phyloP scores from a whole-genome alignment of 768 basidiomycete species.

The Boletus speciosus region DNA sequence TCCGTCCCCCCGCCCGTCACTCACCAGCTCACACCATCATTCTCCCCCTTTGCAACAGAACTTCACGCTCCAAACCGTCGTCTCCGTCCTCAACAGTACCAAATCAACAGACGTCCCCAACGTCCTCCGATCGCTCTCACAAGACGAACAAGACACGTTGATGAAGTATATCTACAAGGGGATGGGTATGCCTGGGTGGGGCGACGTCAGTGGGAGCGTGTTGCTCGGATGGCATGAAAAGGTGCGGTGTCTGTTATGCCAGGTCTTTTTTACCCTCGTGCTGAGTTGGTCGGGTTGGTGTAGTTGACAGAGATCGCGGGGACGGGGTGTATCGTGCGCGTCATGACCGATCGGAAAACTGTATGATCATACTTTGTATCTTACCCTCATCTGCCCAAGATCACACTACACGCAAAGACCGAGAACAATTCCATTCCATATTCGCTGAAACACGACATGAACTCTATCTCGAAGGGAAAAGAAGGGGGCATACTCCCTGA shows the following conservation, averaged over 20 bases:
- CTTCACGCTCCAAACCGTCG: conserved; percentile 72
- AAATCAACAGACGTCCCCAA: conserved; percentile 81
- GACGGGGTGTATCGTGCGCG: conserved; percentile 90
- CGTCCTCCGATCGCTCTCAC: conserved; percentile 68
- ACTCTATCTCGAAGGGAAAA: background rate
- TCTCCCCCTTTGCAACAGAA: conserved; percentile 41
- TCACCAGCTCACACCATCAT: background rate
- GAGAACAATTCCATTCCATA: conserved; percentile 1
- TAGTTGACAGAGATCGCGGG: conserved; percentile 93
- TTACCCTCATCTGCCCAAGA: background rate
- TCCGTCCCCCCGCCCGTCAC: too few relatives aligned
- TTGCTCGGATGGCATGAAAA: conserved; percentile 91
- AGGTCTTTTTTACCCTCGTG: background rate
- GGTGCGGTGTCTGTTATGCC: conserved; percentile 41
- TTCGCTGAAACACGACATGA: background rate
- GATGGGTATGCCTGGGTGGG: conserved; percentile 66
- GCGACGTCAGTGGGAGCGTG: conserved; percentile 63
- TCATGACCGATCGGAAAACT: conserved; percentile 64
- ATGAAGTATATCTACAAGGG: conserved; percentile 99
- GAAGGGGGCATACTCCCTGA: background rate
- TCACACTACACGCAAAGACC: background rate
- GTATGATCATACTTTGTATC: conserved; percentile 36
- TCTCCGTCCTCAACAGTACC: conserved; percentile 91
- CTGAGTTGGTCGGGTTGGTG: background rate
- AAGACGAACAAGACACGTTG: conserved; percentile 79